Evolutionary conservation across 2,329 filamentous ascomycete species (phyloP), one percentile per base, ranked within the genome.

Genomic region (Beauveria rudraprayagi): DNA sequence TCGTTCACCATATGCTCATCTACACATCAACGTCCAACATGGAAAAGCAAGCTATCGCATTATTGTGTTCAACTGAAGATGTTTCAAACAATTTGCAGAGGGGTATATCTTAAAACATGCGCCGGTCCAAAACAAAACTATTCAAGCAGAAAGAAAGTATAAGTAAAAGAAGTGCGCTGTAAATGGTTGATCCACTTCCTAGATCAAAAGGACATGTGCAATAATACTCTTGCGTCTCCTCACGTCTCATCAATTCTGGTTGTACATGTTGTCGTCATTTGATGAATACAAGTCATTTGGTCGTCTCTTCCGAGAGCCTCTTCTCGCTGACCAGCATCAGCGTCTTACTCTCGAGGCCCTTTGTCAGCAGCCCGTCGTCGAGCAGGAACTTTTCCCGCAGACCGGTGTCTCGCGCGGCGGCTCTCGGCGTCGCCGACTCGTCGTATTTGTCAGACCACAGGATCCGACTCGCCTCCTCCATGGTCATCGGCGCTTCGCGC

Each of bases 311-410:
- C n/a, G 69, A 62, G 1, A 76, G 60, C 34, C 73, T 70, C 56
- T 75, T 74, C 4, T 74, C 72, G 0, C 72, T 72, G 0, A 68
- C 66, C 1, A 67, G 66, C 0, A 73, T 66, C 10, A 77, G 67
- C 17, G 70, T 73, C 66, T 79, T 79, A 16, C 75, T 73, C 61
- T 78, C 76, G 0, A 73, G 60, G 0, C 65, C 68, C 1, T 68
- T 62, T 0, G 63, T 63, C 26, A 75, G 71, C 0, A 69, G 68
- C 0, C 71, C 65, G 48, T 78, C 77, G 0, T 70, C 70, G 0
- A 67, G 63, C 1, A 73, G 68, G 44, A 77, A 78, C 61, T 79
- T 79, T 51, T 79, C 76, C 4, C 73, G 72, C 11, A 68, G 62
- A 5, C 63, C 66, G 2, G 63, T 61, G 0, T 64, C 57, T 6